Base-by-base conservation (phyloP, 1,139 yeast genomes). In the Pichia sp. region DNA sequence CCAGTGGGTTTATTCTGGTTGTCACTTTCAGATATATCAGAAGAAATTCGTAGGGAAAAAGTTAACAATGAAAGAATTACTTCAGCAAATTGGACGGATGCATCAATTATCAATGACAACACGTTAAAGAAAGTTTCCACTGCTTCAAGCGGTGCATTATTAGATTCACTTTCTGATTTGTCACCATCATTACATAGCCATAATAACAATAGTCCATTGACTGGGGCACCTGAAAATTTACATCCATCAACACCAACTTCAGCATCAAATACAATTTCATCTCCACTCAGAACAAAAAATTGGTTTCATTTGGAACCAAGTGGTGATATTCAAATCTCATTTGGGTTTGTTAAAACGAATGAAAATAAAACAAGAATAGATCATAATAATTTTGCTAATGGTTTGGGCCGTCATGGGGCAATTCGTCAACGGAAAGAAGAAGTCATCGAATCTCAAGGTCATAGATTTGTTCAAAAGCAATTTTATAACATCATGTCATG, bases 1-100 rank as follows among this genome's bases (percentile, higher is more conserved):
- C 97, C 98, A 0, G 96, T 92, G n/a, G 98, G 96, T 4, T 74
- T 92, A 40, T 80, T 86, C 59, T 92, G 97, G 97, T 77, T 90
- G 36, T 76, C 92, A 39, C 74, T 92, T 36, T 82, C 95, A 6
- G 98, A 92, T 65, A 77, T 92, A 45, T 89, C 95, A 1, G 98
- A 92, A 68, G 97, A 92, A 56, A 75, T 92, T 48, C 87, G 98
- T 67, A 85, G 92, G 61, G 85, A 85, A 63, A 88, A 87, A 56
- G 94, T 86, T 24, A 90, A 83, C 34, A 80, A 79, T 58, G 90
- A 87, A 45, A 68, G 77, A 52, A 85, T 82, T 7, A 77, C 73
- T 40, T 78, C 82, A 49, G 96, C 94, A 38, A 56, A 58, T 34
- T 92, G 97, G 98, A 85, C 87, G 15, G 78, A 88, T 49, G 97